phyloP scores from a whole-genome alignment of 1,284 basidiomycete species.

The Cutaneotrichosporon cutaneum region DNA sequence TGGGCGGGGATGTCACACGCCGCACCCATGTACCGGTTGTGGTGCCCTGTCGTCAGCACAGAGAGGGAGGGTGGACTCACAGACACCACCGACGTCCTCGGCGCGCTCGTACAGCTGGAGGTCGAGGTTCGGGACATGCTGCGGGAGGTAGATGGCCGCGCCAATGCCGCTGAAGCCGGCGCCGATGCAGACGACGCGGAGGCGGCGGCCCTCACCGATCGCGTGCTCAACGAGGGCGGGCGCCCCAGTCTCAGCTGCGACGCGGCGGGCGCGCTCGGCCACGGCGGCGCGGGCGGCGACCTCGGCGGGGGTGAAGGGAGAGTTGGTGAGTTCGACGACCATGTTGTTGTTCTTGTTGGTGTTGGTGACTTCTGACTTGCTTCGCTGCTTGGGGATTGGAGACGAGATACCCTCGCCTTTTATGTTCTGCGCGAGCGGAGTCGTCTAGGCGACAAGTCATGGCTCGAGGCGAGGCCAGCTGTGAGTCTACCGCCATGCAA shows the following conservation, averaged over 20 bases:
- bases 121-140: conserved; percentile 13
- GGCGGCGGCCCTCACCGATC: conserved; percentile 8
- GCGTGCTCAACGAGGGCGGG: conserved; percentile 15
- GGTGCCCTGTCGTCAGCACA: conserved; percentile 22
- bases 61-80: not conserved
- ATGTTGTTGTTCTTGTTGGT: not conserved
- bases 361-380: conserved; percentile 4
- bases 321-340: conserved; percentile 6
- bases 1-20: conserved; percentile 38
- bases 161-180: conserved; percentile 23
- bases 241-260: conserved; percentile 2
- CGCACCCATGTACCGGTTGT: conserved; percentile 36
- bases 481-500: too few relatives aligned
- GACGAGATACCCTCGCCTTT: not conserved
- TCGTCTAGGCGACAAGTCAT: too few relatives aligned
- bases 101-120: conserved; percentile 19
- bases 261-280: not conserved
- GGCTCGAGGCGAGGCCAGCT: too few relatives aligned
- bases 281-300: conserved; percentile 4
- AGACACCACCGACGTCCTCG: conserved; percentile 22
- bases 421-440: not conserved
- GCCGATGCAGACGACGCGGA: conserved; percentile 14
- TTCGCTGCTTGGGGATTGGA: not conserved
- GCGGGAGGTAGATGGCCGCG: conserved; percentile 16
- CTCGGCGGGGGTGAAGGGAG: conserved; percentile 3